Conservation (phyloP, 768 basidiomycete species). For the Termitomyces sp. region DNA sequence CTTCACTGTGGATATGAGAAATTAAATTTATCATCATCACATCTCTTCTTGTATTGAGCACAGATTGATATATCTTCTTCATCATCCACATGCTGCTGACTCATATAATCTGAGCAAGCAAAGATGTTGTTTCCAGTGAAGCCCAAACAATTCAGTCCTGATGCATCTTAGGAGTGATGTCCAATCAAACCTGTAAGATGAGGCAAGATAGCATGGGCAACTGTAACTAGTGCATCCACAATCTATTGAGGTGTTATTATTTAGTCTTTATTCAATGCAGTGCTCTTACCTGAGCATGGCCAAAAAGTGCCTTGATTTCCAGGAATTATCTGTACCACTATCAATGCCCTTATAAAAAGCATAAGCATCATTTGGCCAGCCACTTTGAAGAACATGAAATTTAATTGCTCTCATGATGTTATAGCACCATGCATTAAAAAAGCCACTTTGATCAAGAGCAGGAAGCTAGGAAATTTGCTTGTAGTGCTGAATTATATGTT, state of each 20-base stretch:
- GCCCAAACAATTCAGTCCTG: too few relatives aligned
- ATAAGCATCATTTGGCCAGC: too few relatives aligned
- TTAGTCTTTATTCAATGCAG: not conserved
- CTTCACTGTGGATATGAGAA: not conserved
- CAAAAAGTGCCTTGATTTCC: slow-evolving; percentile 3
- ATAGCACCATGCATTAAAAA: too few relatives aligned
- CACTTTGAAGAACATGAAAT: too few relatives aligned
- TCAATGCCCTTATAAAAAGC: too few relatives aligned
- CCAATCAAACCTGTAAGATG: too few relatives aligned
- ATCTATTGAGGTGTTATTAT: not conserved
- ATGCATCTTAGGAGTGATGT: too few relatives aligned
- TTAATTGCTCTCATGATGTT: too few relatives aligned
- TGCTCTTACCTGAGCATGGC: slow-evolving; percentile 3
- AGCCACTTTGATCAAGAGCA: too few relatives aligned
- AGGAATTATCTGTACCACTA: too few relatives aligned
- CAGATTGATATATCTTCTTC: slow-evolving; percentile 4
- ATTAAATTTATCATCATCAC: not conserved
- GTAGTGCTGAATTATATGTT: too few relatives aligned
- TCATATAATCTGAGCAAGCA: not conserved
- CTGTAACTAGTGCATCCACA: slow-evolving; percentile 1
- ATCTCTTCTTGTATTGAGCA: slow-evolving; percentile 4
- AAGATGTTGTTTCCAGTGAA: not conserved
- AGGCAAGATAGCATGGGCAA: not conserved
- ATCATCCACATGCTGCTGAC: slow-evolving; percentile 3
- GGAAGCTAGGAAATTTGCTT: too few relatives aligned